Conservation (phyloP, 805 yeast genomes). For the Candida pseudofarinosa region DNA sequence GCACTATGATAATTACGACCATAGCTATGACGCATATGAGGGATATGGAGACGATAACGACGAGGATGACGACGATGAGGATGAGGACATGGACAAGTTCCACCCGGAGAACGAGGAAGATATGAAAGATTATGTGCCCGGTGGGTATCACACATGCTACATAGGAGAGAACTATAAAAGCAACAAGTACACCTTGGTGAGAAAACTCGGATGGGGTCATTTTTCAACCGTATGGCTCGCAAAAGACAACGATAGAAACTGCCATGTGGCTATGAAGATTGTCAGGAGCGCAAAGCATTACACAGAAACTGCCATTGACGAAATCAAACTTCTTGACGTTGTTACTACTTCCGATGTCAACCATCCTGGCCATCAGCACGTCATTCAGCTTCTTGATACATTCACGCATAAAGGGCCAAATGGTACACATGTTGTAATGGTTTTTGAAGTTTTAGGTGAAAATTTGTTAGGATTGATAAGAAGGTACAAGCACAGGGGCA, state of each 20-base stretch:
- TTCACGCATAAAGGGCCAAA: conserved; percentile 86
- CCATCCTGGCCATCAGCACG: conserved; percentile 80
- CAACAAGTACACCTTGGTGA: conserved; percentile 69
- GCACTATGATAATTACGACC: conserved; percentile 4
- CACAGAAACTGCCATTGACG: conserved; percentile 93
- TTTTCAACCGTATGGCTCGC: conserved; percentile 96
- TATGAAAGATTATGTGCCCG: conserved; percentile 76
- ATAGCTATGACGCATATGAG: background rate
- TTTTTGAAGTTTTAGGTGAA: conserved; percentile 95
- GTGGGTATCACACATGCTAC: conserved; percentile 94
- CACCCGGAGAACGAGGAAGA: conserved; percentile 73
- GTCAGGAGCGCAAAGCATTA: conserved; percentile 89
- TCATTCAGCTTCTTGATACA: conserved; percentile 76
- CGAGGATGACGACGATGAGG: conserved; percentile 22
- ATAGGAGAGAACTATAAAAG: conserved; percentile 83
- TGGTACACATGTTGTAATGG: conserved; percentile 95
- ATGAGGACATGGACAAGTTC: conserved; percentile 21
- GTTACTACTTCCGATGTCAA: conserved; percentile 57
- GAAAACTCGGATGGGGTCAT: conserved; percentile 99
- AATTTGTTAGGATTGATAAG: conserved; percentile 80
- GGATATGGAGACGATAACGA: conserved; percentile 17
- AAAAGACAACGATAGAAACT: conserved; percentile 45
- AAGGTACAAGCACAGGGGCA: conserved; percentile 70
- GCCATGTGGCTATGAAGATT: conserved; percentile 90
- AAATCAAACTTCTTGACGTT: conserved; percentile 71